These are phyloP conservation scores for Arachnomyces sp. DNA, from an alignment of 2,329 filamentous ascomycete genomes.

Conservation along the genomic window DNA sequence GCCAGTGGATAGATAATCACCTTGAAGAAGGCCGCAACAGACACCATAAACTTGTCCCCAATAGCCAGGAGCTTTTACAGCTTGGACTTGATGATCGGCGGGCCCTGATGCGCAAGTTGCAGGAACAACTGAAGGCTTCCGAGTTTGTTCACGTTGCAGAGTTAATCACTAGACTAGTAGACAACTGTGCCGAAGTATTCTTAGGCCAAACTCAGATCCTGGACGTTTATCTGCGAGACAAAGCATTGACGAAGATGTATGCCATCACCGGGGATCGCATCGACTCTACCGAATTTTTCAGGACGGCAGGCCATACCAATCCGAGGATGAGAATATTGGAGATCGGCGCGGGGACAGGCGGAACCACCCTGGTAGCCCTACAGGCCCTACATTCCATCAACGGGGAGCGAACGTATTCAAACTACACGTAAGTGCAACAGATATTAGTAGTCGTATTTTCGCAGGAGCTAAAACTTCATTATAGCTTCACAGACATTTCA, in stretches of 20 bases:
- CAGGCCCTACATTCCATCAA: not conserved
- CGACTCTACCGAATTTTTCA: slow-evolving; percentile 1
- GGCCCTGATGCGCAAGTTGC: not conserved
- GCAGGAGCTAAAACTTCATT: slow-evolving; percentile 9
- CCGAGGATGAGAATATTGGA: slow-evolving; percentile 23
- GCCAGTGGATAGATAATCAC: slow-evolving; percentile 1
- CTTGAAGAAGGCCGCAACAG: not conserved
- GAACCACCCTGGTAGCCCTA: slow-evolving; percentile 13
- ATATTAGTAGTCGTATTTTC: slow-evolving; percentile 10
- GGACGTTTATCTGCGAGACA: slow-evolving; percentile 5
- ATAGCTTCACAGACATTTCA: slow-evolving; percentile 14
- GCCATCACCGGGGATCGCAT: not conserved
- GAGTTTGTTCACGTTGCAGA: slow-evolving; percentile 4
- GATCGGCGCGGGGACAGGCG: slow-evolving; percentile 27
- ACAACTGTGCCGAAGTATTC: slow-evolving; percentile 3
- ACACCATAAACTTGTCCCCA: slow-evolving; percentile 2
- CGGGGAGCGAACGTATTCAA: not conserved
- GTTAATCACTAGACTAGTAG: slow-evolving; percentile 2
- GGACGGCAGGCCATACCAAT: slow-evolving; percentile 9
- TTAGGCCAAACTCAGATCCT: not conserved
- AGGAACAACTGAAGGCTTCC: not conserved
- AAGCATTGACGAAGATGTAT: not conserved
- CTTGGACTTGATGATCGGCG: not conserved
- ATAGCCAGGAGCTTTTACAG: slow-evolving; percentile 1
- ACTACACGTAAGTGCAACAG: slow-evolving; percentile 6